Evolutionary conservation across 129 eudicot species (phyloP).

Genomic region (Chrysanthemum lavandulifolium): DNA sequence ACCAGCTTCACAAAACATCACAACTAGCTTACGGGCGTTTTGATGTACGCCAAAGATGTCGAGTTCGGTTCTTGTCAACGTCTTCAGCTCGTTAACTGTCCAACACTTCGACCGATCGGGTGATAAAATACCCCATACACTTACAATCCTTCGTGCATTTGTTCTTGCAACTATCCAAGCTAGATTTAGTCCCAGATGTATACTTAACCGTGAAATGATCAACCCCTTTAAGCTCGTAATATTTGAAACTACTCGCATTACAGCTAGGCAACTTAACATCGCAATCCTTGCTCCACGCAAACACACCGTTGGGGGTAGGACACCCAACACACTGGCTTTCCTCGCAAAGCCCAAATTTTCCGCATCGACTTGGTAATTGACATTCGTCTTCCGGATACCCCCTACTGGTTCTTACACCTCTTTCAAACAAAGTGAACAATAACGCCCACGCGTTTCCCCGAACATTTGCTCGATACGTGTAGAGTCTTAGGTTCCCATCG

Average conservation of each 20-base stretch:
- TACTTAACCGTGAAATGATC: constrained; percentile 50
- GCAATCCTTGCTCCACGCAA: constrained; percentile 54
- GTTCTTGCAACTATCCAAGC: constrained; percentile 15
- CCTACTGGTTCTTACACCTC: background rate
- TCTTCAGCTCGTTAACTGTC: constrained; percentile 51
- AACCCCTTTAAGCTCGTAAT: constrained; percentile 49
- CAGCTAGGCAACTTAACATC: constrained; percentile 30
- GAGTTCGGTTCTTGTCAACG: constrained; percentile 35
- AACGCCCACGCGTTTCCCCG: constrained; percentile 36
- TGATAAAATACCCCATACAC: constrained; percentile 59
- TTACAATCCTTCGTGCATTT: constrained; percentile 55
- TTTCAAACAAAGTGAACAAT: constrained; percentile 36
- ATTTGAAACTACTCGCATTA: constrained; percentile 24
- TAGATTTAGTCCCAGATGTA: no score
- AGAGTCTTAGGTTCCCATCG: constrained; percentile 50
- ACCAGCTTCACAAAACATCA: no score
- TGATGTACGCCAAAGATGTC: constrained; percentile 51
- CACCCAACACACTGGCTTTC: constrained; percentile 53
- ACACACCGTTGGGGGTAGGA: constrained; percentile 38
- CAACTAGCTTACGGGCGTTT: constrained; percentile 19
- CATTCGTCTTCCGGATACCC: constrained; percentile 28
- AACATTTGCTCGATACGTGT: constrained; percentile 33
- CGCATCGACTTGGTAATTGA: constrained; percentile 49
- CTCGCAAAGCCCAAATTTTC: constrained; percentile 48
- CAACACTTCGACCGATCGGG: constrained; percentile 41